These are phyloP conservation scores for Lojkania enalia DNA, from an alignment of 2,329 filamentous ascomycete genomes.

Conservation along the genomic window DNA sequence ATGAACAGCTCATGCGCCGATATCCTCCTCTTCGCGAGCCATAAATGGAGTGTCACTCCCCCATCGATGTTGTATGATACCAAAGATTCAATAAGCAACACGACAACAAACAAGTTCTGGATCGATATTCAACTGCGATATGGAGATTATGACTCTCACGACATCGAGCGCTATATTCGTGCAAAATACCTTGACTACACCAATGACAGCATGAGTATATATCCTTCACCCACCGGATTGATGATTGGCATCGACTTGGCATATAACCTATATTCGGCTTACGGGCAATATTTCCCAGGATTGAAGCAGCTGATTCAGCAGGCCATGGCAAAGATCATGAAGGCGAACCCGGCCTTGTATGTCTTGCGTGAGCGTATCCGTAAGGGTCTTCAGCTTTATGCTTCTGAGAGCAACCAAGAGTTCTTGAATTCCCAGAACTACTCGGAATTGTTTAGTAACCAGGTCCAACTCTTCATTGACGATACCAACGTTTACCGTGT, in stretches of 20 bases:
- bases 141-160: constrained; percentile 97
- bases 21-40: constrained; percentile 92
- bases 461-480: constrained; percentile 98
- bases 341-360: constrained; percentile 95
- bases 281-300: constrained; percentile 98
- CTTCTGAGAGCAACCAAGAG: constrained; percentile 98
- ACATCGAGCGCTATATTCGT: constrained; percentile 95
- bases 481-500: constrained; percentile 99
- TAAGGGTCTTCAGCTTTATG: constrained; percentile 96
- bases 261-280: constrained; percentile 97
- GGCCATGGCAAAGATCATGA: constrained; percentile 99
- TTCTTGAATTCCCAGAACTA: constrained; percentile 99
- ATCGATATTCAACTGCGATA: constrained; percentile 95
- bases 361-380: constrained; percentile 96
- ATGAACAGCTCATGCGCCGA: constrained; percentile 99
- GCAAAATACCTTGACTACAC: constrained; percentile 99
- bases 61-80: constrained; percentile 94
- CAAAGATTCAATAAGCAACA: constrained; percentile 91
- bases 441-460: constrained; percentile 97
- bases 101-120: constrained; percentile 99
- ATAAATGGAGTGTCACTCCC: constrained; percentile 97
- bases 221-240: constrained; percentile 91
- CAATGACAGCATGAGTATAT: constrained; percentile 97
- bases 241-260: constrained; percentile 98
- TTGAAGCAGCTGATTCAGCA: constrained; percentile 94